A percentile compares a stretch with the other conserved stretches of the same genome.
Evolutionary conservation across 306 rosid genomes (phyloP).

Genomic region (Hippophae rhamnoides): DNA sequence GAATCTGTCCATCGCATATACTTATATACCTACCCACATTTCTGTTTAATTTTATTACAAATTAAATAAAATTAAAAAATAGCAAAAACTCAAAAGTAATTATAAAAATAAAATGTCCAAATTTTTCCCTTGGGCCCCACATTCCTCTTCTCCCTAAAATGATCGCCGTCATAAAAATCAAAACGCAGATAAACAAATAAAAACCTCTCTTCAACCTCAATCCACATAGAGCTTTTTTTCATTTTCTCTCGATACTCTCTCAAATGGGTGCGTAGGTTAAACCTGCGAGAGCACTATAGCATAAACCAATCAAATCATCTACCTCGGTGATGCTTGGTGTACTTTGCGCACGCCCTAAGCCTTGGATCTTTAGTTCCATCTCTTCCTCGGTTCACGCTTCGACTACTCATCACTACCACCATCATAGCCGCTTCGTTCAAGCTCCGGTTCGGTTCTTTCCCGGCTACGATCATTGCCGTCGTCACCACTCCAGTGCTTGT

Average conservation of each 20-base stretch:
- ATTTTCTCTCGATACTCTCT: neutral
- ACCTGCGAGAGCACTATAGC: constrained; percentile 24
- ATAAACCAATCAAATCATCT: neutral
- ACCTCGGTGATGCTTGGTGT: constrained; percentile 45
- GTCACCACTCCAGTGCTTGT: constrained; percentile 57
- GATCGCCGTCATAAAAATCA: neutral
- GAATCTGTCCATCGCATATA: no score
- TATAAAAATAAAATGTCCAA: no score
- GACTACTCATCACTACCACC: constrained; percentile 24
- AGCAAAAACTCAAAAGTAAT: no score
- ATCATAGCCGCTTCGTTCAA: constrained; percentile 21
- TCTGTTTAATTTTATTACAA: no score
- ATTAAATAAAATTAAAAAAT: no score
- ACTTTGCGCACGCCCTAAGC: constrained; percentile 52
- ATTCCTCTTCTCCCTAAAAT: neutral
- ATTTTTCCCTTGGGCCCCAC: neutral
- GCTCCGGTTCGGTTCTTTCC: constrained; percentile 16
- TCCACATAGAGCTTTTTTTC: neutral
- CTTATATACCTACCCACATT: no score
- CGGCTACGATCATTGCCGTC: constrained; percentile 13
- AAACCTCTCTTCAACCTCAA: neutral
- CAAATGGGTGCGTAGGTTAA: constrained; percentile 36
- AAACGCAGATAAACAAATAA: neutral
- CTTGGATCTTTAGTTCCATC: constrained; percentile 40
- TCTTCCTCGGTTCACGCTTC: constrained; percentile 44